Evolutionary conservation across 2,329 filamentous ascomycete genomes (phyloP).

Genomic region (Ophiostoma piceae): DNA sequence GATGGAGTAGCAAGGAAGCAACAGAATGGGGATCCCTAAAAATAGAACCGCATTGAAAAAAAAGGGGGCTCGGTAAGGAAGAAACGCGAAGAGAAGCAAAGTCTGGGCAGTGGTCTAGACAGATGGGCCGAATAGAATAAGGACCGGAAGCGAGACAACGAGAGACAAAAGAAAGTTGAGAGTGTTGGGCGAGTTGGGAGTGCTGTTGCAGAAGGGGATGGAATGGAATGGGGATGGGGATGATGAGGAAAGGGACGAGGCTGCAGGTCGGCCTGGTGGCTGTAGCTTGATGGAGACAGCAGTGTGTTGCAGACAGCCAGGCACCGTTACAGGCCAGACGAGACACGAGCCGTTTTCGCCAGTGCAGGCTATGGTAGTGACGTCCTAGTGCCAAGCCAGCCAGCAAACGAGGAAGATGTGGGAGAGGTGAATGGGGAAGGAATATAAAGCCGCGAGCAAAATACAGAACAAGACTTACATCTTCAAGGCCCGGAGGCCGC

Average conservation of each 20-base stretch:
- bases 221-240: background rate
- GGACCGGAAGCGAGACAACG: background rate
- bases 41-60: slow-evolving; percentile 22
- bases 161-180: background rate
- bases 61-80: slow-evolving; percentile 19
- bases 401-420: background rate
- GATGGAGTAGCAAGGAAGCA: slow-evolving; percentile 9
- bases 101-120: slow-evolving; percentile 6
- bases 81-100: slow-evolving; percentile 16
- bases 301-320: background rate
- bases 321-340: background rate
- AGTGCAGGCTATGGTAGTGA: slow-evolving; percentile 18
- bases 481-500: slow-evolving; percentile 27
- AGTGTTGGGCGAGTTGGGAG: background rate
- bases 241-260: background rate
- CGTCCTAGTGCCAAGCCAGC: slow-evolving; percentile 20
- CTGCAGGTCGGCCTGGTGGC: background rate
- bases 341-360: background rate
- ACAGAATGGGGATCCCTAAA: slow-evolving; percentile 19
- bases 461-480: slow-evolving; percentile 20
- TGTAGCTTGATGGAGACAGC: background rate
- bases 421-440: background rate
- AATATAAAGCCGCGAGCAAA: background rate
- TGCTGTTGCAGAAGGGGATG: background rate
- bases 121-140: background rate